Evolutionary conservation across 352 stramenopile species (phyloP), one percentile per base, ranked within the genome.

Genomic region (Pythium volutum): DNA sequence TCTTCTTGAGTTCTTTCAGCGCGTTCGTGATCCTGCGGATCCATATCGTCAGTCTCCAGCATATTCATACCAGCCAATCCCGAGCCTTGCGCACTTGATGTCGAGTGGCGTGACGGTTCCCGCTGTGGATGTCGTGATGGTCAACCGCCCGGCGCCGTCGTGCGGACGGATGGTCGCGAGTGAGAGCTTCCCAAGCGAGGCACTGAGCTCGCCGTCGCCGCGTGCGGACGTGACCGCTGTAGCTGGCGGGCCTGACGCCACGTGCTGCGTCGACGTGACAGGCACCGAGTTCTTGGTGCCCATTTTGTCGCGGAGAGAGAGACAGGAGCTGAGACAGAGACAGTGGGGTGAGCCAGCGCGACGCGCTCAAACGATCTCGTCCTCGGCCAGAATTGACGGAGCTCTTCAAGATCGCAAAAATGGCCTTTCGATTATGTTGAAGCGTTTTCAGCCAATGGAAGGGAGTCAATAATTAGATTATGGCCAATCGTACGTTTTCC

Each of bases 21-120:
- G 84, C 81, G 26, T 88, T 88, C 8, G 83, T 87, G 67, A 93
- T 89, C 52, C 81, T 93, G n/a, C n/a, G n/a, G 49, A 18, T 36
- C 5, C n/a, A 15, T 20, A 54, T n/a, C 16, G 16, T 54, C 18
- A 41, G 50, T n/a, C 25, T 25, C 1, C 18, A 50, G n/a, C 25
- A n/a, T 10, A 15, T 26, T 4, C 3, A 50, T 10, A 50, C 34
- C 3, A 65, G 14, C 22, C 23, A 49, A 3, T 7, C 18, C 38
- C 45, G 18, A 34, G 8, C 10, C 23, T 39, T 55, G n/a, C 70
- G 10, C 64, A 93, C 84, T 93, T 91, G 47, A 87, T 67, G 38
- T 93, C 84, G 1, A 93, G 61, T 8, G 81, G 63, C 14, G 79
- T 87, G 36, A 76, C 58, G 0, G 33, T 31, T 9, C 45, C 54